Evolutionary conservation across 306 rosid species (phyloP), one percentile per base, ranked within the genome.

Genomic region (Casuarina cunninghamiana): DNA sequence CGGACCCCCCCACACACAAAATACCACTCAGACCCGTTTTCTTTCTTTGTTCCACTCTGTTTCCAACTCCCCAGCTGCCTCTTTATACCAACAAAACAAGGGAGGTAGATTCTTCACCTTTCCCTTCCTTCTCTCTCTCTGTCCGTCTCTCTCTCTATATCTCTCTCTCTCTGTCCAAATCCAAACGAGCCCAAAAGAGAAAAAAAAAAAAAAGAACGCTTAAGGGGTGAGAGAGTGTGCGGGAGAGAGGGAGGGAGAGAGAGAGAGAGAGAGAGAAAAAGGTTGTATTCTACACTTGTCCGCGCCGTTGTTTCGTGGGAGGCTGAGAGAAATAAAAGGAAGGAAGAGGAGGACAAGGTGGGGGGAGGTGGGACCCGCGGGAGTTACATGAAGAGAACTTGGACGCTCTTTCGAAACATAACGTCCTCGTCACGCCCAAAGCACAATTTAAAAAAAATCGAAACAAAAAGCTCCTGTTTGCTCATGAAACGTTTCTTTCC

Each of bases 371-470:
- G 99, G 86, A 15, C 91, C 98, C 91, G 84, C 3, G 70, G 10
- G 42, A 76, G 60, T 72, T 84, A 96, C 94, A 91, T 96, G 97
- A 91, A 87, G 96, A 76, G 99, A 96, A 96, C 99, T 91, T 96
- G 66, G 99, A 96, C 99, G 88, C 97, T 63, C 87, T 91, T 84
- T 71, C 21, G 86, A 88, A 79, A 74, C 69, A 74, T 66, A 68
- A 87, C 85, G 92, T 91, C 97, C 78, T 49, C 80, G 85, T 91
- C 96, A 87, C 83, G 38, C 85, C 72, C 86, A 49, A 84, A 78
- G 73, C 54, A 44, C 79, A 57, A 21, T 26, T 26, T 26, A 0
- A 6, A 58, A 58, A 21, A 9, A 10, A 21, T 7, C 21, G 10
- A 9, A 1, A 16, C 21, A 58, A 16, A 9, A 3, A 19, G 11